phyloP scores from a whole-genome alignment of 306 rosid species.

The Vigna radiata region DNA sequence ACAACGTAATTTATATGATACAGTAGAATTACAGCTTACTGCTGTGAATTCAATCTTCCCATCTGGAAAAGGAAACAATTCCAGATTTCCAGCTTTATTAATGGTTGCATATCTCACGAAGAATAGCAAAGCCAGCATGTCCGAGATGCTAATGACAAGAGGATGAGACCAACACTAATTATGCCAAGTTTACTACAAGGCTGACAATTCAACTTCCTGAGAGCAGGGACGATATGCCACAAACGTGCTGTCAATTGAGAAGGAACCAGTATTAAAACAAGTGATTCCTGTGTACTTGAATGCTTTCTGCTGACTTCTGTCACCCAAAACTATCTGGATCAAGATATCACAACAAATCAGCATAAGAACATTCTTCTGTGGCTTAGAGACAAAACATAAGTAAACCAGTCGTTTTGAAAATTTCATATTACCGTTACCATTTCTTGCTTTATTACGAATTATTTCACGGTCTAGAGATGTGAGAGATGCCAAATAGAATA shows the following conservation, averaged over 20 bases:
- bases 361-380: slow-evolving; percentile 32
- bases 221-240: slow-evolving; percentile 85
- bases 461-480: slow-evolving; percentile 26
- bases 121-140: slow-evolving; percentile 13
- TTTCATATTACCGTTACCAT: slow-evolving; percentile 22
- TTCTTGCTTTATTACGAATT: slow-evolving; percentile 14
- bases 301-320: slow-evolving; percentile 87
- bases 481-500: slow-evolving; percentile 11
- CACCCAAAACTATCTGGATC: slow-evolving; percentile 83
- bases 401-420: not conserved
- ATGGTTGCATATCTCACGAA: slow-evolving; percentile 22
- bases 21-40: slow-evolving; percentile 1
- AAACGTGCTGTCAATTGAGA: slow-evolving; percentile 78
- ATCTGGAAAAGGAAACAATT: slow-evolving; percentile 13
- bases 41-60: slow-evolving; percentile 34
- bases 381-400: not conserved
- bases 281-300: slow-evolving; percentile 92
- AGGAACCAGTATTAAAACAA: slow-evolving; percentile 91
- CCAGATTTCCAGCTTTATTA: slow-evolving; percentile 35
- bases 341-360: slow-evolving; percentile 39
- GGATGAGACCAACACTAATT: slow-evolving; percentile 5
- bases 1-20: slow-evolving; percentile 19
- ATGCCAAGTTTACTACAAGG: slow-evolving; percentile 52
- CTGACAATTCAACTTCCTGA: slow-evolving; percentile 91
- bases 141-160: slow-evolving; percentile 27